Base-by-base conservation (phyloP, 2,329 filamentous ascomycete genomes). In the Botrytis paeoniae region DNA sequence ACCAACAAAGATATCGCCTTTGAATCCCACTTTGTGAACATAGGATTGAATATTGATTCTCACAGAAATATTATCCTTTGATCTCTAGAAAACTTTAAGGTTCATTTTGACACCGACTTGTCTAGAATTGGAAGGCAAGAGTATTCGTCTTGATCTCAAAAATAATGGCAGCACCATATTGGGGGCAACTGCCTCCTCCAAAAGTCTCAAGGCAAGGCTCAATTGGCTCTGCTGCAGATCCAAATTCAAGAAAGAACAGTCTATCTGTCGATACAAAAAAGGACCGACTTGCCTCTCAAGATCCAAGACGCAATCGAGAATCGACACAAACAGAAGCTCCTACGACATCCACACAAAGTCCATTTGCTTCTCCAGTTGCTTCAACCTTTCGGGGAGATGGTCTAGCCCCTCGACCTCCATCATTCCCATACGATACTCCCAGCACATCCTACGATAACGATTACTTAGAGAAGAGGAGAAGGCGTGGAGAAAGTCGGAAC, bases 341-440 rank as follows among this genome's bases (percentile, higher is more conserved):
- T 71, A 88, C 88, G 77, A 86, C 89, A 74, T 88, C 88, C 68
- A 89, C 88, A 64, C 84, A 87, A 78, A 89, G 87, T 77, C 87
- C 88, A 63, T 85, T 86, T 78, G 85, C 83, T 75, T 89, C 88
- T 51, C 88, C 89, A 60, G 85, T 84, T 62, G 80, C 83, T 70
- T 85, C 87, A 43, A 86, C 81, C 78, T 87, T 88, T 78, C 82
- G 82, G 63, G 83, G 81, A 71, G 83, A 85, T 76, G 88, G 87
- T 39, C 83, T 90, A 75, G 86, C 88, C 77, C 88, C 89, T 70
- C 85, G 88, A 73, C 89, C 89, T 57, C 83, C 87, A n/a, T 89
- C 88, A 2, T 84, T 87, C 73, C 85, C 86, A 72, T 86, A 86
- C 80, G 82, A 80, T 75, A 80, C 83, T 57, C 69, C 73, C 9